These are phyloP conservation scores for Rhizopus stolonifer DNA, from an alignment of 371 early-diverging fungal species.

Conservation along the genomic window DNA sequence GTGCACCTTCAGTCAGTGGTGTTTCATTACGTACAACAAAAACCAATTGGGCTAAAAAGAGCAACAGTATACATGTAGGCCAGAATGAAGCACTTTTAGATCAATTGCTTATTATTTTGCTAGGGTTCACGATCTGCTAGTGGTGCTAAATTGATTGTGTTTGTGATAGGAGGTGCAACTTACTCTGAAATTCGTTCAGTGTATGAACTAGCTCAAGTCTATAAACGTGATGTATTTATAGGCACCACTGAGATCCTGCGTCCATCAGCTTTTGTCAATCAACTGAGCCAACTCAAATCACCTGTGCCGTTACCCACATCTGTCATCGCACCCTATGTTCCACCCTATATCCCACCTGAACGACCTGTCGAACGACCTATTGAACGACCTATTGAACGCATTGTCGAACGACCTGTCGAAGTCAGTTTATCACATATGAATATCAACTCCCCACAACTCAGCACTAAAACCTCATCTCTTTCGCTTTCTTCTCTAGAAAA, in stretches of 20 bases:
- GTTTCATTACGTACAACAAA: slow-evolving; percentile 50
- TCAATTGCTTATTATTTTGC: neutral
- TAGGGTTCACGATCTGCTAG: slow-evolving; percentile 25
- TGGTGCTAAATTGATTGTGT: slow-evolving; percentile 60
- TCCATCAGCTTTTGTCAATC: slow-evolving; percentile 73
- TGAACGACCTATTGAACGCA: no score
- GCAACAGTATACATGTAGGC: slow-evolving; percentile 23
- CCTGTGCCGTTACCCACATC: slow-evolving; percentile 32
- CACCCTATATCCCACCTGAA: slow-evolving; percentile 29
- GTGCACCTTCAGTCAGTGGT: slow-evolving; percentile 36
- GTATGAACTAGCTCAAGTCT: slow-evolving; percentile 76
- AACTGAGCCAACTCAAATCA: slow-evolving; percentile 43
- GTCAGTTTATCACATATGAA: slow-evolving; percentile 19
- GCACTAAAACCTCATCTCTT: slow-evolving; percentile 13
- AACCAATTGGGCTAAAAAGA: slow-evolving; percentile 42
- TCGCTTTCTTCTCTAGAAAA: slow-evolving; percentile 8
- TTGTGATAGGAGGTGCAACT: slow-evolving; percentile 91
- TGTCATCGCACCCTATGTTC: slow-evolving; percentile 42
- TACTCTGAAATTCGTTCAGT: slow-evolving; percentile 87
- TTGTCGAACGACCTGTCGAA: no score
- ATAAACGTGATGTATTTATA: slow-evolving; percentile 77
- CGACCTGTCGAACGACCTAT: no score
- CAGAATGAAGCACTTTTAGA: neutral
- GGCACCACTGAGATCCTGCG: slow-evolving; percentile 80
- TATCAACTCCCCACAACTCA: slow-evolving; percentile 14